Base-by-base conservation (phyloP, 148 eudicot genomes). In the Cornus florida region DNA sequence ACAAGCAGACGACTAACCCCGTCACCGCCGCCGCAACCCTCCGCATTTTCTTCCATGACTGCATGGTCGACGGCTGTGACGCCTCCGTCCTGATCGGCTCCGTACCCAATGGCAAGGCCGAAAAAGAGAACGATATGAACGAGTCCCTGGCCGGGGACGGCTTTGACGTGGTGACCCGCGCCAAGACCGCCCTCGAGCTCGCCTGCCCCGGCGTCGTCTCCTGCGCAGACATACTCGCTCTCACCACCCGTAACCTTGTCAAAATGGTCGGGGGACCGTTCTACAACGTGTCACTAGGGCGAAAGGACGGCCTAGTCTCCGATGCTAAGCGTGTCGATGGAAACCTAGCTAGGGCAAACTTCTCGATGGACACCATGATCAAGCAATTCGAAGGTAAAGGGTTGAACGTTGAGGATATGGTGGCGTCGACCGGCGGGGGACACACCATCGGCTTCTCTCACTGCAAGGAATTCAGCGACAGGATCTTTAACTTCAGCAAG, bases 1-100 rank as follows among this genome's bases (percentile, higher is more conserved):
- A 20, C 56, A 75, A 75, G 70, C 78, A 75, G 17, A 35, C 23
- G 12, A 2, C n/a, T 19, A 41, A 17, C 5, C 89, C 88, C 0
- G 79, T 89, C 31, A 89, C 91, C 13, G 88, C 89, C 0, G 88
- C 88, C 0, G 89, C 84, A 11, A 70, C 70, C 60, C 75, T 89
- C 57, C 86, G 89, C 22, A 73, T 83, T 24, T 89, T 89, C 76
- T 89, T 89, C 79, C 91, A 89, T n/a, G 91, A 89, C 50, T 89
- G 91, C 77, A 85, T 89, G 88, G 91, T 86, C 13, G 83, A 73
- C 2, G 91, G 91, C 2, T 89, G 91, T 5, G 91, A 89, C 50
- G 89, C 72, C 4, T 89, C 91, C 3, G 86, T 89, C 43, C 77
- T 86, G 1, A 82, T 86, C 3, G 38, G 86, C 14, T 81, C 88